Base-by-base conservation (phyloP, 768 basidiomycete species). In the Antrodiella citrinella region DNA sequence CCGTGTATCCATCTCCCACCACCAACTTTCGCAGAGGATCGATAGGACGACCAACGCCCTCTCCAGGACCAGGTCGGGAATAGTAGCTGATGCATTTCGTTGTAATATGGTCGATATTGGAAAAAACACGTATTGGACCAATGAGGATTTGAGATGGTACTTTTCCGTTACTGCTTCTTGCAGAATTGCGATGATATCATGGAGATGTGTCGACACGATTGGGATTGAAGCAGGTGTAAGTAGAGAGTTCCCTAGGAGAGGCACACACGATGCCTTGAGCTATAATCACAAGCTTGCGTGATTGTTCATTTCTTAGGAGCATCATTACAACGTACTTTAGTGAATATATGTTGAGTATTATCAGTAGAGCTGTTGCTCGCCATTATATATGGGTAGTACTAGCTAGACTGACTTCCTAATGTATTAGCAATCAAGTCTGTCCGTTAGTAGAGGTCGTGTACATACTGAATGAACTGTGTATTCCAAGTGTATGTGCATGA, bases 91-190 rank as follows among this genome's bases (percentile, higher is more conserved):
- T 13, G 76, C 59, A 62, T 93, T 91, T 25, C 88, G 82, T 45
- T 86, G 82, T 26, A 97, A 74, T 45, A 96, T 80, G 23, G 82
- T 79, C 2, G 91, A 91, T 38, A 97, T 65, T 2, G 95, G 95
- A 58, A 91, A 86, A 67, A 94, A 89, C 23, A 82, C 71, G 64
- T 97, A 98, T 42, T 86, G 83, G 41, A 91, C 78, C 26, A 91
- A 72, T 9, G 41, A 43, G 5, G 15, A 5, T 19, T 43, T 43
- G 3, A 63, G 47, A 26, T 58, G 51, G 5, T 64, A 64, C 5
- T 69, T 65, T 11, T 67, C 55, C 9, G 72, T 65, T 21, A 77
- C 58, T 4, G 71, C 67, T 18, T 43, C 41, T n/a, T 62, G 63
- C 40, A 92, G 69, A 4, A 67, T 64, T 5, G 62, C 59, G 48